These are phyloP conservation scores for Moniliophthora roreri DNA, from an alignment of 1,284 basidiomycete genomes.

Conservation along the genomic window DNA sequence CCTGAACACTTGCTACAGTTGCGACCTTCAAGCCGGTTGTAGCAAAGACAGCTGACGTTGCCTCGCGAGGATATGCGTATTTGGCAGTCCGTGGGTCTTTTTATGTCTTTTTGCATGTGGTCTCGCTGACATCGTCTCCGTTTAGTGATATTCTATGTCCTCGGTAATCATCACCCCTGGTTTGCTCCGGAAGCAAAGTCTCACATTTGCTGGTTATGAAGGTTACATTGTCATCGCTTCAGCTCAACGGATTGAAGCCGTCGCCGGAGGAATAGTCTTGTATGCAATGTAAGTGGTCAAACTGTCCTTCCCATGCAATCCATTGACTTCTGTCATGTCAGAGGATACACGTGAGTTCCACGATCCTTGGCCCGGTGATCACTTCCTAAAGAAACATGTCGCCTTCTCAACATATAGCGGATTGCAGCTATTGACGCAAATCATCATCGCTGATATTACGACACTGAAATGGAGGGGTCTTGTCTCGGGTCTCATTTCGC, in stretches of 20 bases:
- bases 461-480: slow-evolving; percentile 79
- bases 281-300: slow-evolving; percentile 49
- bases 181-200: neutral
- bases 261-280: slow-evolving; percentile 55
- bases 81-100: slow-evolving; percentile 57
- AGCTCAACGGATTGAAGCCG: slow-evolving; percentile 50
- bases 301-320: neutral
- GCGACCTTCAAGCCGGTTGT: slow-evolving; percentile 71
- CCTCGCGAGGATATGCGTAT: slow-evolving; percentile 59
- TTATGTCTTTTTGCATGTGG: neutral
- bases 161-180: slow-evolving; percentile 30
- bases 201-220: slow-evolving; percentile 18
- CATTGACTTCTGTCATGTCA: slow-evolving; percentile 21
- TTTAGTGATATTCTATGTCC: slow-evolving; percentile 55
- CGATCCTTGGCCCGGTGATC: too few species aligned
- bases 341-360: slow-evolving; percentile 50
- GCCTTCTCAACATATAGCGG: slow-evolving; percentile 35
- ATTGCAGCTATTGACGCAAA: slow-evolving; percentile 72
- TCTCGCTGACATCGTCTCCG: neutral
- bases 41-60: slow-evolving; percentile 77
- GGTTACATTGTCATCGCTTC: slow-evolving; percentile 72
- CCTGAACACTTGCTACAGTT: slow-evolving; percentile 25
- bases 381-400: neutral
- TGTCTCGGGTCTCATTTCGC: slow-evolving; percentile 36
- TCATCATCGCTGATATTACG: slow-evolving; percentile 81